These are phyloP conservation scores for Cladobotryum mycophilum DNA, from an alignment of 2,329 filamentous ascomycete species.

Conservation along the genomic window DNA sequence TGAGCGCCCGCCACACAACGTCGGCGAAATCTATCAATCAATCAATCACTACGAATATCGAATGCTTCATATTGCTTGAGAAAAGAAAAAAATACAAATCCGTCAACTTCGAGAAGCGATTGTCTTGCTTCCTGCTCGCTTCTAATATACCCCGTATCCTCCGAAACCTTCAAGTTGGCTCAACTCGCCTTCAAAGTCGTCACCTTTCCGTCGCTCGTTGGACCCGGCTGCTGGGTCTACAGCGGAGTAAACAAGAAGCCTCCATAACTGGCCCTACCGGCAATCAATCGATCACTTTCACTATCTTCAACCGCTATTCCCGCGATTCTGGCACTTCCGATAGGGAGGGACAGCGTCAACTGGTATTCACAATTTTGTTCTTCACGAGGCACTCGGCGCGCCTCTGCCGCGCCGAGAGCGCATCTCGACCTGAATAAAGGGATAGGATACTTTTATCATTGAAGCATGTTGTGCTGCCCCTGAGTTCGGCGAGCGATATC, in stretches of 20 bases:
- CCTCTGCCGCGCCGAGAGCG: slow-evolving; percentile 30
- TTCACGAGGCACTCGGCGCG: slow-evolving; percentile 28
- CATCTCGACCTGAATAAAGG: slow-evolving; percentile 7
- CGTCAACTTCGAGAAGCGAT: not conserved
- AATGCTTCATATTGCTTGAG: no score
- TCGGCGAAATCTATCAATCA: no score
- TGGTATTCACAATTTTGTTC: slow-evolving; percentile 23
- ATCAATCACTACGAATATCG: no score
- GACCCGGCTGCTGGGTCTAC: slow-evolving; percentile 90
- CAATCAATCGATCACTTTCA: not conserved
- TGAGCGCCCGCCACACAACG: no score
- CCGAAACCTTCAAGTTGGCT: slow-evolving; percentile 82
- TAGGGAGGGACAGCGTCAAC: not conserved
- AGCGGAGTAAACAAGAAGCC: slow-evolving; percentile 95
- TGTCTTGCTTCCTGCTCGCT: not conserved
- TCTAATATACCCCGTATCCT: slow-evolving; percentile 2
- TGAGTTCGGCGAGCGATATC: slow-evolving; percentile 24
- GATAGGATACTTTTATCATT: slow-evolving; percentile 8
- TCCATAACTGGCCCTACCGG: slow-evolving; percentile 64
- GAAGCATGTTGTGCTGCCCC: slow-evolving; percentile 25
- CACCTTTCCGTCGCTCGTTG: slow-evolving; percentile 80
- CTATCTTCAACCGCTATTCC: slow-evolving; percentile 1
- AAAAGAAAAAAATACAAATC: not conserved
- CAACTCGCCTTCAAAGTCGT: slow-evolving; percentile 65
- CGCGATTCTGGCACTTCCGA: slow-evolving; percentile 1